A percentile compares a stretch with the other conserved stretches of the same genome.
phyloP scores from a whole-genome alignment of 805 yeast genomes.

The Wickerhamiella kurtzmanii region DNA sequence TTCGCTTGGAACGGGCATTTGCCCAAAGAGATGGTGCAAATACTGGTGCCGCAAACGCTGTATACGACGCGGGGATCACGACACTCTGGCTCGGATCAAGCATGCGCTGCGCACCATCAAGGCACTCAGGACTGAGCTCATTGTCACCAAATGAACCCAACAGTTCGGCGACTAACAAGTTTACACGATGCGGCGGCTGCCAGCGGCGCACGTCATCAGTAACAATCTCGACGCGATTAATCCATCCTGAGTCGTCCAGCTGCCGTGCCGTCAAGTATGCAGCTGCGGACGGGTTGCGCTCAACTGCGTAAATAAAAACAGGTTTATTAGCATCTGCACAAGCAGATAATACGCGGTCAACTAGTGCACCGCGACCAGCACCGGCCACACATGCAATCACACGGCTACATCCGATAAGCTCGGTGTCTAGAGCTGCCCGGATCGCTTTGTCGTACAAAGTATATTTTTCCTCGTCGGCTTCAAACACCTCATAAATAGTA shows the following conservation, averaged over 20 bases:
- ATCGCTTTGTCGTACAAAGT: constrained; percentile 54
- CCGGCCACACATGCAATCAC: constrained; percentile 47
- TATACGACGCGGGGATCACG: constrained; percentile 49
- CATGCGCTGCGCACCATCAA: constrained; percentile 29
- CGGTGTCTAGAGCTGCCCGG: constrained; percentile 35
- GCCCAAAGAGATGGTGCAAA: constrained; percentile 40
- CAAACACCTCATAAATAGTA: constrained; percentile 54
- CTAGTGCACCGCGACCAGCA: constrained; percentile 79
- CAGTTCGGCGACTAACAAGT: constrained; percentile 65
- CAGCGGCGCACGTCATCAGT: constrained; percentile 47
- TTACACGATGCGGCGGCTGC: constrained; percentile 30
- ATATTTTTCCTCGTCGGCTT: constrained; percentile 58
- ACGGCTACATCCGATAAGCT: constrained; percentile 13
- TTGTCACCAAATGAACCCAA: constrained; percentile 90
- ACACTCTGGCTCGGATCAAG: constrained; percentile 16
- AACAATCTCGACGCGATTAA: constrained; percentile 36
- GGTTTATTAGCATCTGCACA: constrained; percentile 13
- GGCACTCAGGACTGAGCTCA: constrained; percentile 76
- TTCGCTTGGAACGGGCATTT: constrained; percentile 7
- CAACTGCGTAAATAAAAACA: constrained; percentile 43
- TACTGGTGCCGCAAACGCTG: constrained; percentile 54
- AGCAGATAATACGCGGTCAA: constrained; percentile 39
- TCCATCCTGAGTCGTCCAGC: constrained; percentile 35
- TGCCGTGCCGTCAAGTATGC: constrained; percentile 38
- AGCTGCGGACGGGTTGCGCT: constrained; percentile 54